Percentiles rank a stretch among this genome's conserved stretches.
Conservation (phyloP, 2,329 filamentous ascomycete species). For the Diaporthe vaccinii region DNA sequence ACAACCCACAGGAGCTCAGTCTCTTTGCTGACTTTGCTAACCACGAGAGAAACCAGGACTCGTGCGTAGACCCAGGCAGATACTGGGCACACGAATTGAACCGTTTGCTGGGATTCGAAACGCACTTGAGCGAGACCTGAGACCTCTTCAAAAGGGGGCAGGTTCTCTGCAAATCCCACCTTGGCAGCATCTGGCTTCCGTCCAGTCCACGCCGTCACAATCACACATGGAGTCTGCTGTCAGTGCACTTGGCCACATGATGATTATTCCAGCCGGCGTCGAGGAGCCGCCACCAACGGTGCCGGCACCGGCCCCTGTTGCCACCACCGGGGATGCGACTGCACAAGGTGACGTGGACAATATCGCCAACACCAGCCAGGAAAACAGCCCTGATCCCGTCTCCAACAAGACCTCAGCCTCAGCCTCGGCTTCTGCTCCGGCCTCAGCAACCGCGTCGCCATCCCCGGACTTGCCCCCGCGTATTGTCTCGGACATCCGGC, state of each 20-base stretch:
- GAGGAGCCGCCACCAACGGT: not conserved
- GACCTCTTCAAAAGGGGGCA: not conserved
- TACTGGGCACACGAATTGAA: not conserved
- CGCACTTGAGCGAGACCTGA: too few species aligned
- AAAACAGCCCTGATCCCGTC: not conserved
- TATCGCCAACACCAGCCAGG: not conserved
- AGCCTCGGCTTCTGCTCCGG: not conserved
- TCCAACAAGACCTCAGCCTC: not conserved
- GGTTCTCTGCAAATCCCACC: not conserved
- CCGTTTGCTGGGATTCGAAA: not conserved
- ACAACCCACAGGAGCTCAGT: not conserved
- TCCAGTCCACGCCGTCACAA: not conserved
- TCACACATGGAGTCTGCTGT: not conserved
- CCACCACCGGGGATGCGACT: not conserved
- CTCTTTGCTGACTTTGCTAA: not conserved
- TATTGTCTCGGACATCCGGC: conserved; percentile 34
- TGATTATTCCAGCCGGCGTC: conserved; percentile 4
- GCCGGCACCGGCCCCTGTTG: not conserved
- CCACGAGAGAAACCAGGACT: not conserved
- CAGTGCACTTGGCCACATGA: not conserved
- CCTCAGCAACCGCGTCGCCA: not conserved
- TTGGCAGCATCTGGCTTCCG: not conserved
- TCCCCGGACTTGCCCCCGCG: conserved; percentile 5
- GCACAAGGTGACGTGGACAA: not conserved
- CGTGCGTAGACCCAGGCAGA: not conserved